Evolutionary conservation across 2,329 filamentous ascomycete genomes (phyloP).

Genomic region (Alternaria rosae): DNA sequence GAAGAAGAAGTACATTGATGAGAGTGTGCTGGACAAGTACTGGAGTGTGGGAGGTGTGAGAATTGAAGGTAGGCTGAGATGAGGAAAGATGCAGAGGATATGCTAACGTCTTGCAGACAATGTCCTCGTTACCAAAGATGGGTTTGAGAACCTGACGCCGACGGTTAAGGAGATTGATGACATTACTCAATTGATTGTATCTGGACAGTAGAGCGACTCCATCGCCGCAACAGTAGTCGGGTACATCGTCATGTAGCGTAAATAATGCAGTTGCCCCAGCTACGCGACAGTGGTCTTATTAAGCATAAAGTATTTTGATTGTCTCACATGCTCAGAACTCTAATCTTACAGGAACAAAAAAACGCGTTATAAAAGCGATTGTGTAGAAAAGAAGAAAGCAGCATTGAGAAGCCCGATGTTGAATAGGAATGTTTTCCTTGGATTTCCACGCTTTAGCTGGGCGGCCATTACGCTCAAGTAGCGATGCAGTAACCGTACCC

Average conservation of each 20-base stretch:
- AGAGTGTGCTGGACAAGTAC: conserved; percentile 69
- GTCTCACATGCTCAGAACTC: background rate
- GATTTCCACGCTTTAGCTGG: background rate
- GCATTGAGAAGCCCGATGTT: background rate
- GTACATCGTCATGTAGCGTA: background rate
- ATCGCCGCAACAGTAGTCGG: background rate
- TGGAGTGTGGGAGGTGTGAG: conserved; percentile 86
- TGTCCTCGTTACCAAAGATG: conserved; percentile 77
- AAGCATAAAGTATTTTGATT: background rate
- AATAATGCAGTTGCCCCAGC: background rate
- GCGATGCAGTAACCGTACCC: conserved; percentile 48
- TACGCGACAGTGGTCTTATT: background rate
- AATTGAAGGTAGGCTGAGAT: conserved; percentile 67
- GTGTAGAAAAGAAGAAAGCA: background rate
- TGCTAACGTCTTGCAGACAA: conserved; percentile 64
- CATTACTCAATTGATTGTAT: conserved; percentile 62
- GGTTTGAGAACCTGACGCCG: conserved; percentile 83
- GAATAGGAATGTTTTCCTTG: background rate
- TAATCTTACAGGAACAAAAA: background rate
- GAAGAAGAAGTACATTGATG: conserved; percentile 71
- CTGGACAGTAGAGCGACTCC: background rate
- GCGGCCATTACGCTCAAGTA: background rate
- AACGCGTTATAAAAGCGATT: background rate
- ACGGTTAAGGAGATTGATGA: conserved; percentile 77
- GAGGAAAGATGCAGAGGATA: background rate